Evolutionary conservation across 306 rosid species (phyloP), one percentile per base, ranked within the genome.

Genomic region (Leucaena leucocephala): DNA sequence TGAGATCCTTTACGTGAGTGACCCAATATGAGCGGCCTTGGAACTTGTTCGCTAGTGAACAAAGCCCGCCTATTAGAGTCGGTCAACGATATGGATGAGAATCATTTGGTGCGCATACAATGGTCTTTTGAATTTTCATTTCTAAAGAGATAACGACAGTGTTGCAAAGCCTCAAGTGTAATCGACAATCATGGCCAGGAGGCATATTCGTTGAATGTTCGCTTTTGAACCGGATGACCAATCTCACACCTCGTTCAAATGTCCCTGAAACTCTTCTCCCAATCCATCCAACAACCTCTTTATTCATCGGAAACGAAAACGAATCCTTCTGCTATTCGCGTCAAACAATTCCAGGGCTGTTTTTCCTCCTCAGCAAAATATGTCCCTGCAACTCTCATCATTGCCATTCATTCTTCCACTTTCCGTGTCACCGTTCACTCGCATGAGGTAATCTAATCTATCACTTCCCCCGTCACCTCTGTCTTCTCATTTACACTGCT

Each of bases 141-240:
- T 14, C 67, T 14, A 62, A 34, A 3, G 46, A 42, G 71, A 39
- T 48, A 38, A 15, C 14, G 33, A 65, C 17, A 65, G 48, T 16
- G 71, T 8, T 3, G 71, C 27, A 14, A 38, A 2, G 43, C 17
- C 44, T 35, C 8, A 17, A 38, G 46, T 27, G 27, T 27, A 15
- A 34, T 27, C 7, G 7, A 34, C 21, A 2, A 63, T 72, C 17
- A 82, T 67, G 76, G 42, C 17, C 22, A 63, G n/a, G 16, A 8
- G 64, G 83, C 82, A 86, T 86, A 83, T 83, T 86, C 84, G 78
- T 54, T 80, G 74, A 72, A 81, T 84, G 79, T 84, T 43, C 84
- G 42, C 21, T 80, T 39, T 72, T 54, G 58, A 55, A 38, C 1
- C 46, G 44, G 68, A 65, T 1, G 70, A 17, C 70, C 42, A 36